A percentile compares a stretch with the other conserved stretches of the same genome.
Conservation (phyloP, 1,139 yeast genomes). For the Pneumocystis sp. region DNA sequence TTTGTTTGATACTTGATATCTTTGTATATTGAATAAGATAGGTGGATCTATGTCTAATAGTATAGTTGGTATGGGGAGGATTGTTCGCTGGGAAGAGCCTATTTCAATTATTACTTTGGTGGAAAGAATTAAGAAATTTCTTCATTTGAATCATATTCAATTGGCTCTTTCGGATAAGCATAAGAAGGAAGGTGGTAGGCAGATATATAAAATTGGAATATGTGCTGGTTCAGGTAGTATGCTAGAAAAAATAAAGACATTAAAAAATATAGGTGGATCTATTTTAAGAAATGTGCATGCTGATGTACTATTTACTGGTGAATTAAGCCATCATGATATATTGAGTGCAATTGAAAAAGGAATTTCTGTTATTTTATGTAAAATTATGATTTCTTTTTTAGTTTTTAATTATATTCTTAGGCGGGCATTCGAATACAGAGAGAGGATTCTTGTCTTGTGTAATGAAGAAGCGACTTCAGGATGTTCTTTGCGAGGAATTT, state of each 20-base stretch:
- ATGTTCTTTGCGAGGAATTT: conserved; percentile 24
- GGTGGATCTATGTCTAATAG: conserved; percentile 25
- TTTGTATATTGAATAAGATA: conserved; percentile 13
- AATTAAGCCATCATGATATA: conserved; percentile 84
- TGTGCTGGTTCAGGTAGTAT: conserved; percentile 75
- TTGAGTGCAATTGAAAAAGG: conserved; percentile 60
- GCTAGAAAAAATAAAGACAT: background rate
- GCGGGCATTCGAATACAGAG: conserved; percentile 82
- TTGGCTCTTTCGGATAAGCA: conserved; percentile 38
- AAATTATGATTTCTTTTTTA: background rate
- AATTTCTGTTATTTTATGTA: conserved; percentile 50
- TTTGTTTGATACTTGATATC: background rate
- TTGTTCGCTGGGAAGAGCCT: conserved; percentile 37
- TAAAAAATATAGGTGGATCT: conserved; percentile 32
- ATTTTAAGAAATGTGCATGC: conserved; percentile 50
- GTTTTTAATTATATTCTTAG: background rate
- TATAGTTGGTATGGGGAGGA: conserved; percentile 73
- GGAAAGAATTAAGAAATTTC: conserved; percentile 36
- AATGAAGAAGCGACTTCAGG: conserved; percentile 39
- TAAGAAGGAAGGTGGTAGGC: conserved; percentile 19
- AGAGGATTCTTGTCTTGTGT: conserved; percentile 49
- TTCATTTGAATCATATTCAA: conserved; percentile 46
- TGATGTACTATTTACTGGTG: conserved; percentile 80
- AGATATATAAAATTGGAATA: conserved; percentile 48
- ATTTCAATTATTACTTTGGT: conserved; percentile 36